Conservation (phyloP, 306 rosid genomes). For the Clitoria ternatea region DNA sequence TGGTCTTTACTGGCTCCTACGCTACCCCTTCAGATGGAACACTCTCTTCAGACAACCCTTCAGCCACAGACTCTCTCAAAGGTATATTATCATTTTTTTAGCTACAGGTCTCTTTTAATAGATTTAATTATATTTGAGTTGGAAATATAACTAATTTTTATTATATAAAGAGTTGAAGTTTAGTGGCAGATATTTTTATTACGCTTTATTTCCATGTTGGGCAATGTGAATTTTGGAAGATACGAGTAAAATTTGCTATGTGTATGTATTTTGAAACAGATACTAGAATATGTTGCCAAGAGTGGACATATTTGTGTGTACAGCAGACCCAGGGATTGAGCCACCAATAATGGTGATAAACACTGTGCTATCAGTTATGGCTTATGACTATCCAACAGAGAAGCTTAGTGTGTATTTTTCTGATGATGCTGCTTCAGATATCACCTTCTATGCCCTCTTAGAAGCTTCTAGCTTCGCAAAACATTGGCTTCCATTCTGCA, state of each 20-base stretch:
- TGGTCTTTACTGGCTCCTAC: slow-evolving; percentile 60
- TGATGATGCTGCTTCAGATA: slow-evolving; percentile 60
- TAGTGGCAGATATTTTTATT: no score
- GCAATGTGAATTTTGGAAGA: no score
- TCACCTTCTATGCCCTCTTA: slow-evolving; percentile 59
- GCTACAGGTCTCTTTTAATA: no score
- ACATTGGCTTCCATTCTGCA: slow-evolving; percentile 80
- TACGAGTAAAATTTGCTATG: no score
- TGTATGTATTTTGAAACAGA: slow-evolving; percentile 24
- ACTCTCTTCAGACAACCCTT: slow-evolving; percentile 44
- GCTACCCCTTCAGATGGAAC: slow-evolving; percentile 57
- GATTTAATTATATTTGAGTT: no score
- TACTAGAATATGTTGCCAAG: slow-evolving; percentile 43
- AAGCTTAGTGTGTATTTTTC: slow-evolving; percentile 71
- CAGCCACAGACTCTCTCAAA: slow-evolving; percentile 46
- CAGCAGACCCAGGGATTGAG: slow-evolving; percentile 66
- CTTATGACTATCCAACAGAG: slow-evolving; percentile 64
- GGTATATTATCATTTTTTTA: no score
- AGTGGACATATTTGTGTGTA: slow-evolving; percentile 73
- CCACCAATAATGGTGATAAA: slow-evolving; percentile 67
- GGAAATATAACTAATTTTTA: no score
- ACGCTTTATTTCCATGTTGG: no score
- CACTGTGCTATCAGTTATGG: slow-evolving; percentile 68
- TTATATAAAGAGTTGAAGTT: no score
- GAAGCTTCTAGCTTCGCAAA: slow-evolving; percentile 61